Evolutionary conservation across 768 basidiomycete species (phyloP).

Genomic region (Collybiopsis confluens): DNA sequence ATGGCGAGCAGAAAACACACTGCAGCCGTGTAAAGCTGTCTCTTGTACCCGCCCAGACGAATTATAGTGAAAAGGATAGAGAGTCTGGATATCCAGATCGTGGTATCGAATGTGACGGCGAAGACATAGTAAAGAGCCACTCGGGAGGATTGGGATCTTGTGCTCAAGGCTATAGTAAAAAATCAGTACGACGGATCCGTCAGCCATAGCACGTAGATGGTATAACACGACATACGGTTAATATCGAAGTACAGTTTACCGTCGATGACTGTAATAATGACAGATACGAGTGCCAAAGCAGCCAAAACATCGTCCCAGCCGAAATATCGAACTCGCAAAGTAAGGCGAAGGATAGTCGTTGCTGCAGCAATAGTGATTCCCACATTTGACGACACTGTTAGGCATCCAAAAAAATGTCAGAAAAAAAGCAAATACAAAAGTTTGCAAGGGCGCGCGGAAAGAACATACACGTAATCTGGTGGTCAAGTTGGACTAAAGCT

Average conservation of each 20-base stretch:
- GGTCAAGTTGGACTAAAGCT: too few species aligned
- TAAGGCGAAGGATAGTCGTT: not conserved
- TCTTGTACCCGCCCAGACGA: not conserved
- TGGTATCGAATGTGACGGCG: not conserved
- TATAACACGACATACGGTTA: not conserved
- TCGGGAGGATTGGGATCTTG: not conserved
- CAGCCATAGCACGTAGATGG: not conserved
- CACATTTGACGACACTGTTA: not conserved
- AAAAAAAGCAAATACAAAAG: too few species aligned
- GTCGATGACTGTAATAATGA: not conserved
- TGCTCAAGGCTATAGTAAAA: not conserved
- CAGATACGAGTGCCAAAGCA: not conserved
- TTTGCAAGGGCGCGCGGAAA: too few species aligned
- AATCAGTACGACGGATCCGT: not conserved
- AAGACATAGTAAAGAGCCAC: conserved; percentile 1
- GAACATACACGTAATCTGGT: too few species aligned
- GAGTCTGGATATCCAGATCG: conserved; percentile 1
- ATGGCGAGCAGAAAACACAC: not conserved
- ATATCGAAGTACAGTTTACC: not conserved
- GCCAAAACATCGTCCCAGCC: conserved; percentile 3
- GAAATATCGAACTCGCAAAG: not conserved
- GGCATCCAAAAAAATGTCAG: too few species aligned
- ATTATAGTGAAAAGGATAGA: conserved; percentile 1
- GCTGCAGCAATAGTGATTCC: conserved; percentile 1
- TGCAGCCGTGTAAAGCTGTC: not conserved